Evolutionary conservation across 768 basidiomycete species (phyloP), one percentile per base, ranked within the genome.

Genomic region (Calocera cornea): DNA sequence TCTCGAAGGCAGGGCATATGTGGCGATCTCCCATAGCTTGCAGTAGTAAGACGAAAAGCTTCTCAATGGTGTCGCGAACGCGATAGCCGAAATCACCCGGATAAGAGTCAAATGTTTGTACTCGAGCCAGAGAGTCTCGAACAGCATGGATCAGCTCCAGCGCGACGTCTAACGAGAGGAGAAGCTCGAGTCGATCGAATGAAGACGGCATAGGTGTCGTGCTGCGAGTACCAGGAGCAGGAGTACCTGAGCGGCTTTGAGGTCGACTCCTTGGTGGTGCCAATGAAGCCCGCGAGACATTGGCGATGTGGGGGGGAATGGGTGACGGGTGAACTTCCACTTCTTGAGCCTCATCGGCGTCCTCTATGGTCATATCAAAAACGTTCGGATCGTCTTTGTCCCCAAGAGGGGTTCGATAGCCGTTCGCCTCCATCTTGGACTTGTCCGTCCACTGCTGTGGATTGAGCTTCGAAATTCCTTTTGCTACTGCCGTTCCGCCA

Each of bases 101-200:
- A 74, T 97, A 99, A 10, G 83, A 83, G 0, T 84, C 80, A 75
- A 98, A 99, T 1, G 87, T 92, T 74, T 99, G 93, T 1, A 92
- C 87, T 14, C 97, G 86, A 76, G 98, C 97, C 44, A 95, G 82
- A 0, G 89, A 84, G 69, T 97, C 94, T 65, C 95, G 88, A 73
- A 92, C 88, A 0, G 91, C 88, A 69, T 98, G 95, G 67, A 99
- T 95, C 40, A 99, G 83, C 72, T 94, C 88, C 0, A 99, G 81
- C 0, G 93, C 91, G 16, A 87, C 83, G 73, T 97, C 95, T 14
- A 99, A 84, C 2, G 94, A 97, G 17, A 99, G 86, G 2, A 97
- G 78, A 3, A 97, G 82, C 72, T 98, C 94, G 1, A 99, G 82
- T 44, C 85, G 83, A 71, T 83, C 79, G 72, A 81, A 74, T 0